A percentile compares a stretch with the other conserved stretches of the same genome.
phyloP scores from a whole-genome alignment of 148 eudicot species.

The Vaccinium macrocarpon region DNA sequence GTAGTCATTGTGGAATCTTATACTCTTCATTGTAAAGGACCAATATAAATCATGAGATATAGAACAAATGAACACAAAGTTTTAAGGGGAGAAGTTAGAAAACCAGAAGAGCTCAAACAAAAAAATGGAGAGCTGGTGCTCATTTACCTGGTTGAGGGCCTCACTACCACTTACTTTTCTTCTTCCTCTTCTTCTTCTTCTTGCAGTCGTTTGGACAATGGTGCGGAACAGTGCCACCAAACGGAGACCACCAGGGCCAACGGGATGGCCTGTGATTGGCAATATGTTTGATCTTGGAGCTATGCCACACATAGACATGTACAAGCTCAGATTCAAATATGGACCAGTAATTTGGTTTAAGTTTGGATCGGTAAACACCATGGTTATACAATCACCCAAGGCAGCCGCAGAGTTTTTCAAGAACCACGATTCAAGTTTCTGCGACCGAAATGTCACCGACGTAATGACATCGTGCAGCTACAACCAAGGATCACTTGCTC shows the following conservation, averaged over 20 bases:
- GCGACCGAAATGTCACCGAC: conserved; percentile 15
- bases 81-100: no score
- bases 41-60: no score
- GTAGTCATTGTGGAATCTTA: no score
- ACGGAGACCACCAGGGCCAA: conserved; percentile 24
- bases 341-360: conserved; percentile 25
- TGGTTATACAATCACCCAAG: conserved; percentile 18
- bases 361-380: conserved; percentile 27
- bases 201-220: not conserved
- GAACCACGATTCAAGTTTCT: conserved; percentile 19
- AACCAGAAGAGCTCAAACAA: not conserved
- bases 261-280: conserved; percentile 23
- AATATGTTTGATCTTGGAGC: conserved; percentile 22
- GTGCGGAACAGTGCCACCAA: not conserved
- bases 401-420: conserved; percentile 22
- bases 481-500: conserved; percentile 17
- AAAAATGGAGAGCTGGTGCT: no score
- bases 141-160: no score
- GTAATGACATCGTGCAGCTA: conserved; percentile 17
- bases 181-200: not conserved
- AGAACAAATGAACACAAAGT: no score
- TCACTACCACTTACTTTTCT: not conserved
- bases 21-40: no score
- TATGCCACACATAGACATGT: conserved; percentile 12
- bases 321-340: conserved; percentile 3